A percentile compares a stretch with the other conserved stretches of the same genome.
phyloP scores from a whole-genome alignment of 768 basidiomycete genomes.

The Mycena maculata region DNA sequence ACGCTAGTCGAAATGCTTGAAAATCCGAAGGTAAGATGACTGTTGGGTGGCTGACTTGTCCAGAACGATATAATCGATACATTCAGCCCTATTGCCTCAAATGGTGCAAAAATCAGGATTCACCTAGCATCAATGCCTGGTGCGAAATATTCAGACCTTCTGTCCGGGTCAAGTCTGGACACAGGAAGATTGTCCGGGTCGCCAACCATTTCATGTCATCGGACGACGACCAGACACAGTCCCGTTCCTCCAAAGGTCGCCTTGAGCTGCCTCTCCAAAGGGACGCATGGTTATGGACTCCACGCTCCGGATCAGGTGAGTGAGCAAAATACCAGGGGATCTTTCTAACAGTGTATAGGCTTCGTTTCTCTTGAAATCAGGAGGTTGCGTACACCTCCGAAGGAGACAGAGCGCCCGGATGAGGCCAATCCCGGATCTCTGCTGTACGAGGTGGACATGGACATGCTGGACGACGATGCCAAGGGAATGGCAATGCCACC shows the following conservation, averaged over 20 bases:
- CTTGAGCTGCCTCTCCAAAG: not conserved
- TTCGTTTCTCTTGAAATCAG: slow-evolving; percentile 5
- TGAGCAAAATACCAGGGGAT: not conserved
- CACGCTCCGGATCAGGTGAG: not conserved
- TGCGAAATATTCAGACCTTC: slow-evolving; percentile 10
- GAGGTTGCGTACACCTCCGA: not conserved
- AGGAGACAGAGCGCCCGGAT: not conserved
- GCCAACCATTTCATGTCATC: not conserved
- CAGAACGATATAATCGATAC: no score
- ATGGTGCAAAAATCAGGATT: not conserved
- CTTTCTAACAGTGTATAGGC: not conserved
- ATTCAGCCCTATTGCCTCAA: not conserved
- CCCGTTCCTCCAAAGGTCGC: not conserved
- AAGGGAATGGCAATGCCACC: not conserved
- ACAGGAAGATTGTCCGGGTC: not conserved
- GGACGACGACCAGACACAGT: not conserved
- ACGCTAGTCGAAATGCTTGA: not conserved
- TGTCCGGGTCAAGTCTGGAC: not conserved
- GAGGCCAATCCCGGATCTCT: not conserved
- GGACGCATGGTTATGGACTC: slow-evolving; percentile 6
- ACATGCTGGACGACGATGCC: not conserved
- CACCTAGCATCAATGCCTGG: not conserved
- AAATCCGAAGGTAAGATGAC: not conserved
- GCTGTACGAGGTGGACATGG: not conserved
- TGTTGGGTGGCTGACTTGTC: not conserved